Conservation (phyloP, 139 green algal genomes). For the Ulvella scutata region DNA sequence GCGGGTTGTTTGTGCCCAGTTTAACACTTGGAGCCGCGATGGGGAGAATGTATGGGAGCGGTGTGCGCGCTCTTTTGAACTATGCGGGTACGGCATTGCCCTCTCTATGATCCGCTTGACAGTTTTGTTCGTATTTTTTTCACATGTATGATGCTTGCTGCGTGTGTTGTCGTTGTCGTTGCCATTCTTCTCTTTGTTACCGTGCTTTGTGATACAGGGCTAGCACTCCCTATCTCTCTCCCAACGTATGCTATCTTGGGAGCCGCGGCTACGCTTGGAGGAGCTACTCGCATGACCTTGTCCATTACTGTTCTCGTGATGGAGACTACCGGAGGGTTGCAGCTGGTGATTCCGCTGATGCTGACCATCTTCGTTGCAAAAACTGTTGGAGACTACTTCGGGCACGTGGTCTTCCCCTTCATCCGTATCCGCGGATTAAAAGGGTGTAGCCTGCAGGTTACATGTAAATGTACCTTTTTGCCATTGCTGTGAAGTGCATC, state of each 20-base stretch:
- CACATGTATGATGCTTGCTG: too few species aligned
- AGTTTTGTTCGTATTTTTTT: too few species aligned
- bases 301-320: conserved; percentile 61
- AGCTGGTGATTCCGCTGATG: conserved; percentile 54
- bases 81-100: too few species aligned
- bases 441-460: too few species aligned
- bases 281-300: conserved; percentile 57
- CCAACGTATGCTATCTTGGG: conserved; percentile 48
- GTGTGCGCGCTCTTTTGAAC: conserved; percentile 16
- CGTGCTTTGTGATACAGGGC: too few species aligned
- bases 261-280: conserved; percentile 35
- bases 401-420: too few species aligned
- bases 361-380: conserved; percentile 49
- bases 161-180: too few species aligned
- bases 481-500: too few species aligned
- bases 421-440: too few species aligned
- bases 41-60: conserved; percentile 36
- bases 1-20: conserved; percentile 57
- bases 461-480: too few species aligned
- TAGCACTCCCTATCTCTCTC: conserved; percentile 34
- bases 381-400: conserved; percentile 32
- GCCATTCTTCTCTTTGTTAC: too few species aligned
- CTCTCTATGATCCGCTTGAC: too few species aligned
- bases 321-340: conserved; percentile 52
- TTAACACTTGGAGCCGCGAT: conserved; percentile 36